Base-by-base conservation (phyloP, 2,329 filamentous ascomycete genomes). In the Cordyceps fumosorosea region DNA sequence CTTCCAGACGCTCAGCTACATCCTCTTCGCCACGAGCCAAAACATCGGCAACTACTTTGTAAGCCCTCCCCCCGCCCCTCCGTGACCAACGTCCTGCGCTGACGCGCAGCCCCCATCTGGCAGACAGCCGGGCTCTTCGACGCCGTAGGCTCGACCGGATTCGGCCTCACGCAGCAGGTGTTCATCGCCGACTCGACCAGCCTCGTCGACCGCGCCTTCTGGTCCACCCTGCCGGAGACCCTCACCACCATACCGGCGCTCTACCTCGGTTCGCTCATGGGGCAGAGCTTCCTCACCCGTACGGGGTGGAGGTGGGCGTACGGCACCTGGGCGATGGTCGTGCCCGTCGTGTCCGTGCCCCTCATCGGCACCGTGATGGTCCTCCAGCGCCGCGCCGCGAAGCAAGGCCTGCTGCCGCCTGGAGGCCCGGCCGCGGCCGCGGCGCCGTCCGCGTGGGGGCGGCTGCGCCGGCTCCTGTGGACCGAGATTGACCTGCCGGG, bases 121-220 rank as follows among this genome's bases (percentile, higher is more conserved):
- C 42, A 71, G 71, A 68, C 81, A 3, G 82, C 80, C 8, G 78
- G 83, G 54, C 81, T 88, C 10, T 84, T 88, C 62, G 86, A 87
- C 66, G 79, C 80, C n/a, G 79, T 84, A 48, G 85, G 85, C n/a
- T 70, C 69, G 12, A 72, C 71, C 0, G 71, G 70, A 18, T 74
- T 71, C 58, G 65, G 64, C 14, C 72, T 74, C 16, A 73, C 70
- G 64, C 70, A 74, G 55, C 71, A 74, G 54, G 69, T 88, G 24
- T 84, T 88, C 67, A 83, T 85, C 62, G 82, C 85, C 37, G 86
- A 89, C 66, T 84, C 83, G 1, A 84, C 84, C 11, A 80, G 78
- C 48, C 74, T 88, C 34, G 77, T 83, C 65, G 85, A 87, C 69
- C 81, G 86, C 67, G 85, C 83, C 26, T 75, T 88, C 51, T 78